Evolutionary conservation across 768 basidiomycete genomes (phyloP), one percentile per base, ranked within the genome.

Genomic region (Albatrellus ellisii): DNA sequence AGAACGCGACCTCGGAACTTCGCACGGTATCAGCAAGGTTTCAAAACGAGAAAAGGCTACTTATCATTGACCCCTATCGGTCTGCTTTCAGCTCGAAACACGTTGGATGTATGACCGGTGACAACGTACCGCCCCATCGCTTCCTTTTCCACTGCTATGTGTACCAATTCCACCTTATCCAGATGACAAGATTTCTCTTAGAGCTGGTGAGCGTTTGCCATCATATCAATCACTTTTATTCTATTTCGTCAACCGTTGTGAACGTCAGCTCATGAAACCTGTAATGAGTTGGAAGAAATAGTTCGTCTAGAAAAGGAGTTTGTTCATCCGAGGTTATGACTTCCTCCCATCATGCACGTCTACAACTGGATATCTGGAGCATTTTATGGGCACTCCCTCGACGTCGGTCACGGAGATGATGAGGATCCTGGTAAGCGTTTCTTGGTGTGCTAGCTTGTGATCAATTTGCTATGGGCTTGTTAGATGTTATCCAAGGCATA

Each of bases 111-210:
- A 45, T 49, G 11, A 50, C 48, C 1, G 51, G 47, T 3, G 58
- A 58, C n/a, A 67, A 70, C 6, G 59, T 66, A 10, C 75, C 73
- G 0, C 71, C 76, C 0, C 82, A 85, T 57, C 72, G 76, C 29
- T 74, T 77, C 53, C 61, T 87, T 6, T 87, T 87, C 50, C 63
- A 82, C 43, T 80, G 77, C 38, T 86, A 78, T 50, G 70, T 81
- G 22, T 85, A 81, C 54, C 79, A 87, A 46, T 69, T 63, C 41
- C 70, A 72, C 44, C 49, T 67, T 38, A 63, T 67, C 54, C 58
- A 54, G 11, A 67, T 70, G 46, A 53, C 60, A 2, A 43, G 46
- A 7, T 46, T 53, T 9, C 42, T 67, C 4, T 47, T 54, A n/a
- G 58, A 58, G 6, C 38, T 62, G 44, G 69, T 71, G 33, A 15